Evolutionary conservation across 768 basidiomycete genomes (phyloP).

Genomic region (Leccinum fibrillosum): DNA sequence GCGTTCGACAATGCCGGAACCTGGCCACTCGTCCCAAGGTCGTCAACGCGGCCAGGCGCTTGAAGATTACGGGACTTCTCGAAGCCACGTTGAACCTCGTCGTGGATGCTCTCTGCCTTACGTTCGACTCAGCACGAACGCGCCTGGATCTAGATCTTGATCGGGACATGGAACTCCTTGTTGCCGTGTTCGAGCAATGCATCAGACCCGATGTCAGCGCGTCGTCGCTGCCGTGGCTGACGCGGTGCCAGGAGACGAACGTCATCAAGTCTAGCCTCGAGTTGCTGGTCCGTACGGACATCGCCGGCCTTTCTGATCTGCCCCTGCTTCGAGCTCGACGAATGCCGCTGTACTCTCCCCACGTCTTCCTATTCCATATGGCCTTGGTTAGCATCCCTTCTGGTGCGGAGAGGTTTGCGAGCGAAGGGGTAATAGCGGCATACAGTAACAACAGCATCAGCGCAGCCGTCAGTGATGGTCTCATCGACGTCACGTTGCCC

Average conservation of each 20-base stretch:
- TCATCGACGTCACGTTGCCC: slow-evolving; percentile 61
- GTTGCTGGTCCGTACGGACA: slow-evolving; percentile 63
- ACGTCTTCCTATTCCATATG: slow-evolving; percentile 84
- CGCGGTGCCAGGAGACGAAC: slow-evolving; percentile 76
- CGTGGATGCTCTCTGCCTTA: slow-evolving; percentile 61
- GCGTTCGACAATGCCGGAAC: slow-evolving; percentile 57
- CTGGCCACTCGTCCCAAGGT: slow-evolving; percentile 46
- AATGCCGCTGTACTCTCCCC: slow-evolving; percentile 68
- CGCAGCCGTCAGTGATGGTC: slow-evolving; percentile 68
- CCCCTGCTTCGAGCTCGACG: slow-evolving; percentile 59
- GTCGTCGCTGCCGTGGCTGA: slow-evolving; percentile 75
- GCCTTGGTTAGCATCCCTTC: slow-evolving; percentile 71
- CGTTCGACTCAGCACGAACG: slow-evolving; percentile 61
- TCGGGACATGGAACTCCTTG: slow-evolving; percentile 75
- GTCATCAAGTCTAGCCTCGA: slow-evolving; percentile 74
- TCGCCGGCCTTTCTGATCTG: slow-evolving; percentile 67
- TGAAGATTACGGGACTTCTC: slow-evolving; percentile 56
- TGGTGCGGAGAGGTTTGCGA: slow-evolving; percentile 82
- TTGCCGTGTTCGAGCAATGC: slow-evolving; percentile 82
- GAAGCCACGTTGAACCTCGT: slow-evolving; percentile 63
- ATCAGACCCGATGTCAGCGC: slow-evolving; percentile 64
- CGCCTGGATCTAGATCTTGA: slow-evolving; percentile 64
- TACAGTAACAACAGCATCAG: slow-evolving; percentile 84
- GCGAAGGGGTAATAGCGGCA: slow-evolving; percentile 75
- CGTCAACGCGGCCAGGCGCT: slow-evolving; percentile 57